Evolutionary conservation across 148 eudicot species (phyloP), one percentile per base, ranked within the genome.

Genomic region (Persicaria tinctoria): DNA sequence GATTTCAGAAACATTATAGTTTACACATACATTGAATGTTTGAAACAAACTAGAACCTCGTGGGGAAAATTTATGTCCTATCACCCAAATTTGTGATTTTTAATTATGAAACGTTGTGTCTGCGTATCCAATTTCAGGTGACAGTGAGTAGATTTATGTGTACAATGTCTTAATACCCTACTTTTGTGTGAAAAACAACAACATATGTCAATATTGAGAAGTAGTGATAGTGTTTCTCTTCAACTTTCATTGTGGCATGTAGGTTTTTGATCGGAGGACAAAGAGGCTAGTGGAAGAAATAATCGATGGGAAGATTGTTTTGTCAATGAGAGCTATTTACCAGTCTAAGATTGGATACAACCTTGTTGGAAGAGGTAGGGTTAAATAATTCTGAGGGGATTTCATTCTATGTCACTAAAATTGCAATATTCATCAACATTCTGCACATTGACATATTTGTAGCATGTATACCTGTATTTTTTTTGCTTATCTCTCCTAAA

Each of bases 281-380:
- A 87, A 83, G 82, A 88, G 93, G 85, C 81, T 94, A 70, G 96
- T 91, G 75, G 98, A 94, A 84, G 98, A 94, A 88, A 57, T 88
- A 78, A 91, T 94, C 77, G 93, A 91, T 75, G 83, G 87, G 72
- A 94, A 91, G 85, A 91, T 94, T 78, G 85, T 94, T 73, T 73
- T 94, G 76, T 88, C 98, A 68, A 91, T 94, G 97, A 85, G 98
- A 84, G 90, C 97, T 74, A 81, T 94, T 72, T 94, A 94, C 79
- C 98, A 91, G 74, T 86, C 90, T 77, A 91, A 87, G 82, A 44
- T 89, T 54, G 98, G 98, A 49, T 88, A 87, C 72, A 86, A 85
- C 64, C 78, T 94, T 76, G 85, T 94, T 87, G 91, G 82, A 82
- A 89, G 75, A 86, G 98, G 98, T 93, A 85, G 16, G 69, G 44